These are phyloP conservation scores for California macrophylla DNA, from an alignment of 441 rosid species.

Conservation along the genomic window DNA sequence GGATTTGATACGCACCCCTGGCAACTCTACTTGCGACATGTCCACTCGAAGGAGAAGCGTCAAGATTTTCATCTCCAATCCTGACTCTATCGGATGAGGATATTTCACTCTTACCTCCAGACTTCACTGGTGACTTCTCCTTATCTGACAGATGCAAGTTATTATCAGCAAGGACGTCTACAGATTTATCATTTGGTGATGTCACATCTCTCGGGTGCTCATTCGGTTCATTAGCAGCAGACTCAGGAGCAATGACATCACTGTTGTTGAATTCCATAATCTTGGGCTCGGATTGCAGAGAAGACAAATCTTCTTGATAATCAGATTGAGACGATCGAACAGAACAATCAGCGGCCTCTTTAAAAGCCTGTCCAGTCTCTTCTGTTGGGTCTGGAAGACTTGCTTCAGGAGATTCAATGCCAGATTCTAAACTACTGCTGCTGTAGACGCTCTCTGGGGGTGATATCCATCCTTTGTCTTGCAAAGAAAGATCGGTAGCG, in stretches of 20 bases:
- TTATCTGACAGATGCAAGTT: conserved; percentile 27
- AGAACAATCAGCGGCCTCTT: conserved; percentile 21
- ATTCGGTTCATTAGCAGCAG: conserved; percentile 25
- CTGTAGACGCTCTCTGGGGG: conserved; percentile 64
- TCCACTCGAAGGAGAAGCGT: conserved; percentile 31
- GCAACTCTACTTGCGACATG: conserved; percentile 31
- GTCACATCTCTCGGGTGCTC: conserved; percentile 24
- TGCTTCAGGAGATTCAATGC: conserved; percentile 32
- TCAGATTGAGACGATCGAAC: conserved; percentile 37
- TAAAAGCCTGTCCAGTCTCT: conserved; percentile 24
- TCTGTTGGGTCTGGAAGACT: conserved; percentile 36
- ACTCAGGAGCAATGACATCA: conserved; percentile 21
- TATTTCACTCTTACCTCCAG: conserved; percentile 31
- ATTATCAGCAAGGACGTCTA: conserved; percentile 24
- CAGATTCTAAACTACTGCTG: conserved; percentile 45
- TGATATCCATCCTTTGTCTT: conserved; percentile 71
- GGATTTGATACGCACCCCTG: conserved; percentile 46
- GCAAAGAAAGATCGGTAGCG: conserved; percentile 34
- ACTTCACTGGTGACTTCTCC: conserved; percentile 26
- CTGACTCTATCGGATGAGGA: conserved; percentile 31
- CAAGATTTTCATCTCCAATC: conserved; percentile 41
- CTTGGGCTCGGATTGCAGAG: conserved; percentile 19
- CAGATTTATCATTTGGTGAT: conserved; percentile 27
- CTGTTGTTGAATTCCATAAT: conserved; percentile 21
- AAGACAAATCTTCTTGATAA: conserved; percentile 23